Evolutionary conservation across 768 basidiomycete genomes (phyloP).

Genomic region (Hebeloma cylindrosporum): DNA sequence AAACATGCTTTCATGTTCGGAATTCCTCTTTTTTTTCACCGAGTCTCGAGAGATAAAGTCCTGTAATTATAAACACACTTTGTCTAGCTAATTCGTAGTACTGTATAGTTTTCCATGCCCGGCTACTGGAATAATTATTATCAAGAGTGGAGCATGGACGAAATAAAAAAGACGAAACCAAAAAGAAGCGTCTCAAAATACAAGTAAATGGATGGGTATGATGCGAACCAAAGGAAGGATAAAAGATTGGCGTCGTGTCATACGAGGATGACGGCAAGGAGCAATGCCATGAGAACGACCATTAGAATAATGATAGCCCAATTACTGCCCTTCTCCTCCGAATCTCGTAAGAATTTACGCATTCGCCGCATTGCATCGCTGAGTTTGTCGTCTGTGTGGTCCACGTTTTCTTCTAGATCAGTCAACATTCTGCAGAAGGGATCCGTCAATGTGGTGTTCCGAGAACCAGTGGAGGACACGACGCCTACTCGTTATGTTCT

Average conservation of each 20-base stretch:
- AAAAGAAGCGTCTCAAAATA: background rate
- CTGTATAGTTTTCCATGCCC: background rate
- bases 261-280: conserved; percentile 74
- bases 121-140: conserved; percentile 4
- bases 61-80: conserved; percentile 6
- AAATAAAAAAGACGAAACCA: background rate
- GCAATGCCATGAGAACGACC: conserved; percentile 71
- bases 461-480: background rate
- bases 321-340: conserved; percentile 87
- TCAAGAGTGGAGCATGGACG: background rate
- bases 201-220: background rate
- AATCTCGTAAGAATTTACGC: conserved; percentile 80
- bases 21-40: too few relatives aligned
- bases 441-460: background rate
- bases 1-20: too few relatives aligned
- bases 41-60: too few relatives aligned
- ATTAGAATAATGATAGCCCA: conserved; percentile 90
- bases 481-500: conserved; percentile 88
- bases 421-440: conserved; percentile 63
- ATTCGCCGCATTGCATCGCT: conserved; percentile 64
- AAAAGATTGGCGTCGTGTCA: conserved; percentile 12
- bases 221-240: too few relatives aligned
- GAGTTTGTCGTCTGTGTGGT: conserved; percentile 65
- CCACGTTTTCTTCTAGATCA: conserved; percentile 75
- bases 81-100: conserved; percentile 1